These are phyloP conservation scores for Peronospora belbahrii DNA, from an alignment of 352 stramenopile genomes.

Conservation along the genomic window DNA sequence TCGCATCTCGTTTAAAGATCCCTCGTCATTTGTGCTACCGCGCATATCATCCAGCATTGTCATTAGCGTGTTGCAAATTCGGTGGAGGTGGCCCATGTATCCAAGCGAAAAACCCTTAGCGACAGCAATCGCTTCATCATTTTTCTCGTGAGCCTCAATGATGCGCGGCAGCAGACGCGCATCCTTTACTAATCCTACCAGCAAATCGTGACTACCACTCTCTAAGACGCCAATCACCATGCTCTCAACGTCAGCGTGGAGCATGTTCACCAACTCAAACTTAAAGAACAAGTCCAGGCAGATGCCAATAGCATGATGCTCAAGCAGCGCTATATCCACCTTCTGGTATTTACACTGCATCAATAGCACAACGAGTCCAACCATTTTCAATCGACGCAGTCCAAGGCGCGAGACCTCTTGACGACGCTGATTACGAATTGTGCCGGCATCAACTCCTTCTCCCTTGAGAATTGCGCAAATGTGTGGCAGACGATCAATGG, in stretches of 20 bases:
- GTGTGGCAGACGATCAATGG: slow-evolving; percentile 52
- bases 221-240: slow-evolving; percentile 82
- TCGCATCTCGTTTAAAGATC: slow-evolving; percentile 77
- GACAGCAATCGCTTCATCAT: slow-evolving; percentile 49
- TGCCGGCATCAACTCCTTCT: slow-evolving; percentile 56
- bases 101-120: slow-evolving; percentile 68
- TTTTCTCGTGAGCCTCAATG: slow-evolving; percentile 70
- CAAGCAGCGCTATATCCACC: slow-evolving; percentile 58
- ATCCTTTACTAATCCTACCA: slow-evolving; percentile 72
- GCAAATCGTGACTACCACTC: slow-evolving; percentile 62
- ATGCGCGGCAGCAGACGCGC: slow-evolving; percentile 61
- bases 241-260: slow-evolving; percentile 79
- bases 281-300: slow-evolving; percentile 84
- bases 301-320: slow-evolving; percentile 60
- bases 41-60: slow-evolving; percentile 69
- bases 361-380: slow-evolving; percentile 65
- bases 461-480: slow-evolving; percentile 54
- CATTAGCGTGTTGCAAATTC: slow-evolving; percentile 84
- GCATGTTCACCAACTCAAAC: slow-evolving; percentile 85
- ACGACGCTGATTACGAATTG: slow-evolving; percentile 65
- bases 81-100: slow-evolving; percentile 74
- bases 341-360: slow-evolving; percentile 82
- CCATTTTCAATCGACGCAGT: slow-evolving; percentile 72
- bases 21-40: slow-evolving; percentile 48
- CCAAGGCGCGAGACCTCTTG: slow-evolving; percentile 65